Conservation (phyloP, 106 monocot species). For the Platanthera guangdongensis region DNA sequence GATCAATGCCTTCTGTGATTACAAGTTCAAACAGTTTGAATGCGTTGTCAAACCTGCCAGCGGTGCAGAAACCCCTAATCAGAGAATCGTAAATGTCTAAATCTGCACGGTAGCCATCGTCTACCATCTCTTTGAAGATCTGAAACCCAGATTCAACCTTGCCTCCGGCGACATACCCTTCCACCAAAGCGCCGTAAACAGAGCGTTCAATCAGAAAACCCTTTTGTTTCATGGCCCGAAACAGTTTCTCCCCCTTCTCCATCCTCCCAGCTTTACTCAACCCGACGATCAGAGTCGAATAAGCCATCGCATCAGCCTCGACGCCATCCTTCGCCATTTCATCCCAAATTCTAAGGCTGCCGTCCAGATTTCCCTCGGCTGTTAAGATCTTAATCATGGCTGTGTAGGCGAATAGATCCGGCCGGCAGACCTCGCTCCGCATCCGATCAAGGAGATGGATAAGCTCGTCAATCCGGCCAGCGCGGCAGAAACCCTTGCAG, state of each 20-base stretch:
- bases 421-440: conserved; percentile 53
- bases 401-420: conserved; percentile 88
- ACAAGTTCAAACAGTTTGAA: conserved; percentile 45
- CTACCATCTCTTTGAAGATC: conserved; percentile 80
- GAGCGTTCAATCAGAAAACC: conserved; percentile 52
- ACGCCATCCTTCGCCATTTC: conserved; percentile 64
- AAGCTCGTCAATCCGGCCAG: conserved; percentile 34
- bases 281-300: conserved; percentile 48
- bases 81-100: conserved; percentile 60
- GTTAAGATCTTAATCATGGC: conserved; percentile 62
- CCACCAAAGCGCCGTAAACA: conserved; percentile 54
- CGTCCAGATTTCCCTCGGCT: conserved; percentile 38
- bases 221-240: conserved; percentile 64
- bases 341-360: conserved; percentile 79
- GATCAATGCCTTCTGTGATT: conserved; percentile 48
- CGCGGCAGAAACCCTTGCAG: conserved; percentile 54
- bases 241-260: conserved; percentile 36
- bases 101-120: conserved; percentile 62
- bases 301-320: conserved; percentile 62
- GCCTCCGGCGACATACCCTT: conserved; percentile 50
- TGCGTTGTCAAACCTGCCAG: conserved; percentile 59
- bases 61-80: conserved; percentile 58
- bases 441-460: conserved; percentile 52
- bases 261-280: conserved; percentile 52
- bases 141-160: conserved; percentile 39